Evolutionary conservation across 208 protist species (phyloP).

Genomic region (Leptomonas pyrrhocoris): DNA sequence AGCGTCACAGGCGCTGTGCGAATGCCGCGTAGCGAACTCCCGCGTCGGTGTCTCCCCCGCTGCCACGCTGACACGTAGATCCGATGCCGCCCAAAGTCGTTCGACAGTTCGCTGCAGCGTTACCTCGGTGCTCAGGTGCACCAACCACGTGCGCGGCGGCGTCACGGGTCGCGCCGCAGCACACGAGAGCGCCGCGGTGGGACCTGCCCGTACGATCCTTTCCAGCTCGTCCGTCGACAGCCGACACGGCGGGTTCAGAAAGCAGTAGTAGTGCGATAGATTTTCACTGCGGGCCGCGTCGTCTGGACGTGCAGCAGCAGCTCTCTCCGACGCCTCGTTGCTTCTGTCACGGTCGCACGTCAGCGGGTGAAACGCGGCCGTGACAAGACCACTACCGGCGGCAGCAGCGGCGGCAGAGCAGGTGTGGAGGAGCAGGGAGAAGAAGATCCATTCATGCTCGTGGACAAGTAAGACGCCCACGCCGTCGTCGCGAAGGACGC

Average conservation of each 20-base stretch:
- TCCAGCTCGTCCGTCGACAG: conserved; percentile 19
- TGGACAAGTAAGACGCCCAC: conserved; percentile 47
- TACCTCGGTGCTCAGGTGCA: conserved; percentile 25
- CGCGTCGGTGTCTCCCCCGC: no score
- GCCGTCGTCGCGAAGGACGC: conserved; percentile 6
- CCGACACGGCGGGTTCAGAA: conserved; percentile 18
- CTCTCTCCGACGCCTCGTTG: not conserved
- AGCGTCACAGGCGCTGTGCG: no score
- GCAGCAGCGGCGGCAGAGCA: conserved; percentile 17
- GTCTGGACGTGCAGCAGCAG: no score
- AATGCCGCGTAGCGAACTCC: no score
- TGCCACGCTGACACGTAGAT: no score
- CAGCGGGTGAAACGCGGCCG: no score
- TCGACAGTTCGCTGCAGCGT: not conserved
- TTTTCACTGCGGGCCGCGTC: not conserved
- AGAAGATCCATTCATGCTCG: conserved; percentile 35
- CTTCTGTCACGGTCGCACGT: not conserved
- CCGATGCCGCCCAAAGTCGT: conserved; percentile 11
- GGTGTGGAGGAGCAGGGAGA: conserved; percentile 35
- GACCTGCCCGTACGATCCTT: not conserved
- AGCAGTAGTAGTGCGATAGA: conserved; percentile 25
- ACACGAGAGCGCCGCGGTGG: not conserved
- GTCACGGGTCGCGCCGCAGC: not conserved
- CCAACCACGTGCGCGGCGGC: conserved; percentile 21
- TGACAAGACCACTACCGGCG: no score